Evolutionary conservation across 1,139 yeast genomes (phyloP).

Genomic region (Suhomyces panamericanus): DNA sequence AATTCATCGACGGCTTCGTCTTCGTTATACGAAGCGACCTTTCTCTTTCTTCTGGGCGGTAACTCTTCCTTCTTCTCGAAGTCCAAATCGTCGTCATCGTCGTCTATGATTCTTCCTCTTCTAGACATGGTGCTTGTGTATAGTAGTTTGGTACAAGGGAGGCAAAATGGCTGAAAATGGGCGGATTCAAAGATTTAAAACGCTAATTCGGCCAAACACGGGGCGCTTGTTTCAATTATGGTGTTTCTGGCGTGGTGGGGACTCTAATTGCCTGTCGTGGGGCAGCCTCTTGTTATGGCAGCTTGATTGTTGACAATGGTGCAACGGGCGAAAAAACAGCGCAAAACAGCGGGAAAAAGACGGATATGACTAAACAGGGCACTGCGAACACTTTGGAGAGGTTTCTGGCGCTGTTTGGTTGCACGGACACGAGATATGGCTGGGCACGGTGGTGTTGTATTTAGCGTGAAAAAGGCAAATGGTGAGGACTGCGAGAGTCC

Average conservation of each 20-base stretch:
- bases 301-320: neutral
- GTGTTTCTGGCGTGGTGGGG: neutral
- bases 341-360: neutral
- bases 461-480: neutral
- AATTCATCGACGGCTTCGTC: conserved; percentile 23
- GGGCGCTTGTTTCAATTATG: neutral
- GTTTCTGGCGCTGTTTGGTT: neutral
- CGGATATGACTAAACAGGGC: neutral
- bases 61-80: conserved; percentile 15
- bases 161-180: neutral
- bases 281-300: neutral
- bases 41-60: conserved; percentile 14
- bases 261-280: neutral
- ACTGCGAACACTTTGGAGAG: neutral
- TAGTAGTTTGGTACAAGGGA: neutral
- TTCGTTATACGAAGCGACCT: conserved; percentile 14
- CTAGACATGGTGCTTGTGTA: conserved; percentile 3
- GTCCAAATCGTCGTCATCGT: conserved; percentile 23
- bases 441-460: neutral
- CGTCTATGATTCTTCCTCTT: conserved; percentile 18
- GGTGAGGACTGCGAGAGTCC: neutral
- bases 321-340: neutral
- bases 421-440: neutral
- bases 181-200: neutral
- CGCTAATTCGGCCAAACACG: neutral